Evolutionary conservation across 441 rosid species (phyloP).

Genomic region (Hypseocharis bilobata): DNA sequence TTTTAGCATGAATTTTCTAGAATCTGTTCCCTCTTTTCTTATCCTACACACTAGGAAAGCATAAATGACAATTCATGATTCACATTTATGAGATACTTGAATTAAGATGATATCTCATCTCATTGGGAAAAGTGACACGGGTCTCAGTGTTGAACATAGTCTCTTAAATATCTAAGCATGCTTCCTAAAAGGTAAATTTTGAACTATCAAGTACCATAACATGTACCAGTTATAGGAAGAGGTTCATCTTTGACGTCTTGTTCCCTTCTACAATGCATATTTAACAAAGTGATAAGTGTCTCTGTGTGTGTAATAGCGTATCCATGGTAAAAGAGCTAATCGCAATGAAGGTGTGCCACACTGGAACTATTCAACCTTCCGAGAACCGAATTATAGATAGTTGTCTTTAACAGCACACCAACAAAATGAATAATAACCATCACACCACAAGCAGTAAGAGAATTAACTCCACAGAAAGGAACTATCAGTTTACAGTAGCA

Average conservation of each 20-base stretch:
- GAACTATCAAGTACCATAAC: neutral
- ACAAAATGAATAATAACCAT: neutral
- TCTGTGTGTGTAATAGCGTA: neutral
- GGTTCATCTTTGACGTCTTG: too few species aligned
- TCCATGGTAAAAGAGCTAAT: neutral
- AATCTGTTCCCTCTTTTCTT: neutral
- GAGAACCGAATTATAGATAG: neutral
- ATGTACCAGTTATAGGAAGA: neutral
- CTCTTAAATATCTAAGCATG: neutral
- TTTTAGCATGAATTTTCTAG: neutral
- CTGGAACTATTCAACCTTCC: neutral
- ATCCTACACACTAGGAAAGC: neutral
- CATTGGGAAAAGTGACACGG: neutral
- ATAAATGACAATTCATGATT: neutral
- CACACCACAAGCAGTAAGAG: neutral
- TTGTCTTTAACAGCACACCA: neutral
- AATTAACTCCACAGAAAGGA: neutral
- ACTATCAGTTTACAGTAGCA: neutral
- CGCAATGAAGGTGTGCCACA: neutral
- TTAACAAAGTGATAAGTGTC: constrained; percentile 1
- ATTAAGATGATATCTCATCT: neutral
- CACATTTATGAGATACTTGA: neutral
- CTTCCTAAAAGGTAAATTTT: neutral
- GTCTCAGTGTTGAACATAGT: neutral
- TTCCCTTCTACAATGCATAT: neutral